These are phyloP conservation scores for Penicillium vulpinum DNA, from an alignment of 2,329 filamentous ascomycete species.

Conservation along the genomic window DNA sequence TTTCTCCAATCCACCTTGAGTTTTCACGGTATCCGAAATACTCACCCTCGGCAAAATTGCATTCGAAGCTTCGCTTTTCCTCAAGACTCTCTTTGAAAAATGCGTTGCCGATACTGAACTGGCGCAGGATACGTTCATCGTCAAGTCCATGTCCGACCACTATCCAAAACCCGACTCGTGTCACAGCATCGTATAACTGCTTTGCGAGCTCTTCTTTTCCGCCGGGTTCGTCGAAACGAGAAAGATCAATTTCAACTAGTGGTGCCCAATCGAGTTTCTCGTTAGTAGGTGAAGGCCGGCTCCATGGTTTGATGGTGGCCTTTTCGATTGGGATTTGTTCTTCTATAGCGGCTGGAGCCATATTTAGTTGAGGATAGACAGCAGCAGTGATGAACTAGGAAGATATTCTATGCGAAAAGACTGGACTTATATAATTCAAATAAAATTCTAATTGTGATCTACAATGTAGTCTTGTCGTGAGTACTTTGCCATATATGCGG, in stretches of 20 bases:
- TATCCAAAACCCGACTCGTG: slow-evolving; percentile 33
- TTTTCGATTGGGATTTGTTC: slow-evolving; percentile 8
- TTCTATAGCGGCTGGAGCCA: slow-evolving; percentile 26
- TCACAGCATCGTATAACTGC: slow-evolving; percentile 57
- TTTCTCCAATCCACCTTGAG: slow-evolving; percentile 39
- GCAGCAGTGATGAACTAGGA: not conserved
- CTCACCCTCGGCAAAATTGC: slow-evolving; percentile 34
- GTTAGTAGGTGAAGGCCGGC: slow-evolving; percentile 25
- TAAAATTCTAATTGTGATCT: not conserved
- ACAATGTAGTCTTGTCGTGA: not conserved
- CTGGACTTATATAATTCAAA: not conserved
- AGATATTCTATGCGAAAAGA: not conserved
- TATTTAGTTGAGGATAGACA: not conserved
- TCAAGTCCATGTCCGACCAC: slow-evolving; percentile 24
- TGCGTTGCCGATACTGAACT: slow-evolving; percentile 31
- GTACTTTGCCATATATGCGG: slow-evolving; percentile 9
- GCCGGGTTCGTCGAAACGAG: slow-evolving; percentile 54
- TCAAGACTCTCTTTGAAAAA: slow-evolving; percentile 24
- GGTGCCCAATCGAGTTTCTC: slow-evolving; percentile 50
- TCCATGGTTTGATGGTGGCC: slow-evolving; percentile 28
- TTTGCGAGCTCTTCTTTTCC: slow-evolving; percentile 56
- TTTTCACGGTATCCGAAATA: slow-evolving; percentile 38
- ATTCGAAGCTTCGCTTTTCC: slow-evolving; percentile 33
- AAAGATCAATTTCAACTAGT: slow-evolving; percentile 57
- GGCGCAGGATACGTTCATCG: slow-evolving; percentile 28